Evolutionary conservation across 108 stramenopile genomes (phyloP), one percentile per base, ranked within the genome.

Genomic region (Skeletonema tropicum): DNA sequence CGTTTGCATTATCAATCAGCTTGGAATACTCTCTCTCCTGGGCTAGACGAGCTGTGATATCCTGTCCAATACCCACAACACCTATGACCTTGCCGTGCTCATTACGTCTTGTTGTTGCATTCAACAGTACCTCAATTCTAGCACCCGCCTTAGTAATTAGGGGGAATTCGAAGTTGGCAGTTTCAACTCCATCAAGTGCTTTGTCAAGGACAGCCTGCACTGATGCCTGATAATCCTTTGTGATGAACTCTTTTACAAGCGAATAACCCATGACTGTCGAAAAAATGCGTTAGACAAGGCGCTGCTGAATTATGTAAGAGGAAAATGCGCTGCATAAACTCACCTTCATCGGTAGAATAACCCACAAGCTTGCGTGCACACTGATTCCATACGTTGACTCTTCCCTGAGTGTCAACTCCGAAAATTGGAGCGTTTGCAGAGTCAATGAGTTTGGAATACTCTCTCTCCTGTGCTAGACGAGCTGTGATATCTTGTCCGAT

Each of bases 371-470:
- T 26, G 6, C 46, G n/a, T 29, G 42, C 77, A 59, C 77, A 78
- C 15, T 78, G 77, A 33, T 70, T 70, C 69, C 92, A 94, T 55
- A 91, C 90, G 49, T 91, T 90, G 1, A 94, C 88, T 23, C 79
- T 85, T 36, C 90, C 90, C 42, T 89, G 75, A 8, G 60, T 73
- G 71, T 90, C 90, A 58, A 94, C 84, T 9, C 93, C 93, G 69
- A 94, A 94, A 25, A 94, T 90, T 2, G 93, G 93, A 13, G 90
- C 93, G 68, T 94, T 94, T 0, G 90, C 90, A 13, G 86, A 84
- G 48, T 94, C 93, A 65, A 91, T 90, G 8, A 94, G 70, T 60
- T 90, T 87, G 9, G 87, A 68, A 38, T 89, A 78, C 68, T 91
- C 92, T 35, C 83, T 38, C 57, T 80, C 79, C 60, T 80, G 79